These are phyloP conservation scores for Lactarius sanguifluus DNA, from an alignment of 768 basidiomycete species.

Conservation along the genomic window DNA sequence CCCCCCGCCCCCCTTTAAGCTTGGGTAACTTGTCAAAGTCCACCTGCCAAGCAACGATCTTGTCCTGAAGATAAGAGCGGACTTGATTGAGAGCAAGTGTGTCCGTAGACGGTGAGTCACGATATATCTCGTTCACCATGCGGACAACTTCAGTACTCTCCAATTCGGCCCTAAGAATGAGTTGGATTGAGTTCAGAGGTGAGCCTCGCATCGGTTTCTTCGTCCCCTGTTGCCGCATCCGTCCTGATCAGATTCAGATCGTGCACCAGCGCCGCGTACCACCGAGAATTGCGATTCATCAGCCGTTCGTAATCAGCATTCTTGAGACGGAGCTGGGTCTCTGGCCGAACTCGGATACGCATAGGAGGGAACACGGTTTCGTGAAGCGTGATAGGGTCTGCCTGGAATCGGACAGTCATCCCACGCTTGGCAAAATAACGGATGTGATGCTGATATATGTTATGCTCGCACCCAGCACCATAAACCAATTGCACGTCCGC, in stretches of 20 bases:
- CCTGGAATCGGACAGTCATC: constrained; percentile 85
- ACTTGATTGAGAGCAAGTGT: constrained; percentile 86
- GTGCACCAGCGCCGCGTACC: constrained; percentile 75
- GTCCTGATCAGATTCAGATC: constrained; percentile 75
- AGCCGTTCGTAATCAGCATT: constrained; percentile 86
- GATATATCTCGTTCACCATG: constrained; percentile 77
- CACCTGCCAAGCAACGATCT: constrained; percentile 94
- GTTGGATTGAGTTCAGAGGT: constrained; percentile 58
- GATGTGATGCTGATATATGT: constrained; percentile 89
- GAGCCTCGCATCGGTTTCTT: constrained; percentile 63
- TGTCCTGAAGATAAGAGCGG: constrained; percentile 84
- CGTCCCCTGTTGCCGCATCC: constrained; percentile 78
- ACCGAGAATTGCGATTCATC: constrained; percentile 64
- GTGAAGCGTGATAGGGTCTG: constrained; percentile 77
- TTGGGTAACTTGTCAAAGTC: constrained; percentile 87
- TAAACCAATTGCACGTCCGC: constrained; percentile 81
- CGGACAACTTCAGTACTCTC: constrained; percentile 72
- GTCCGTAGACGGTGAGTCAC: constrained; percentile 76
- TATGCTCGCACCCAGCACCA: constrained; percentile 90
- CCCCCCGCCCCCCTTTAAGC: constrained; percentile 52
- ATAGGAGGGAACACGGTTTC: constrained; percentile 91
- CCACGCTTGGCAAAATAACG: constrained; percentile 85
- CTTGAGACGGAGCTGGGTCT: constrained; percentile 85
- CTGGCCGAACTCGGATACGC: constrained; percentile 80
- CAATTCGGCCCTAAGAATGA: constrained; percentile 71